Base-by-base conservation (phyloP, 2,329 filamentous ascomycete genomes). In the Exophiala dermatitidis region DNA sequence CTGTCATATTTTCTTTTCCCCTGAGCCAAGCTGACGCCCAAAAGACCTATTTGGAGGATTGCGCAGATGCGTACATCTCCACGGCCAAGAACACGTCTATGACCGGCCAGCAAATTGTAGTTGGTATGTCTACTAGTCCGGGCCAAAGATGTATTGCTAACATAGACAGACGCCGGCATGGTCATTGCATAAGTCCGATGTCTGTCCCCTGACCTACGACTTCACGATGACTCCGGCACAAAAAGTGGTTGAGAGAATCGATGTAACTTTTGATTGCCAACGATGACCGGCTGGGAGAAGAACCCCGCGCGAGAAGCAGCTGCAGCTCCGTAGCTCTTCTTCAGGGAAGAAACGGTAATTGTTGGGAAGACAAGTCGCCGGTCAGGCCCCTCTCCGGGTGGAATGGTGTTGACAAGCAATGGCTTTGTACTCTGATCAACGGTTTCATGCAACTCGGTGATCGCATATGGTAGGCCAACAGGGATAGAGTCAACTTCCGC, bases 1-100 rank as follows among this genome's bases (percentile, higher is more conserved):
- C 63, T 61, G 72, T 65, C n/a, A 12, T 46, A 9, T 41, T 12
- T 12, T 37, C 41, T 7, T 45, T 5, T 5, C 38, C n/a, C 30
- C 19, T 34, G 32, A 3, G 42, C 42, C 38, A 34, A 28, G 9
- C 36, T 44, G 10, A 31, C 19, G 19, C 48, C 49, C 43, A 56
- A 48, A 45, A 73, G 72, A 68, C 68, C 46, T 67, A 69, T 46
- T 56, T 74, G 9, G 71, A 74, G 34, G 72, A 73, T 52, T 67
- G 67, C 42, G 71, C 72, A 45, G 66, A 73, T 46, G 62, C 68
- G 48, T 74, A 67, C 51, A 53, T 71, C 31, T 65, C 66, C 30
- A 60, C 72, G 42, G 69, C 71, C 9, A 71, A 74, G 54, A 75
- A 74, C 53, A 62, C 67, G 8, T 74, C 72, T 26, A 72, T 75